Conservation (phyloP, 129 eudicot genomes). For the Kitagawia praeruptora region DNA sequence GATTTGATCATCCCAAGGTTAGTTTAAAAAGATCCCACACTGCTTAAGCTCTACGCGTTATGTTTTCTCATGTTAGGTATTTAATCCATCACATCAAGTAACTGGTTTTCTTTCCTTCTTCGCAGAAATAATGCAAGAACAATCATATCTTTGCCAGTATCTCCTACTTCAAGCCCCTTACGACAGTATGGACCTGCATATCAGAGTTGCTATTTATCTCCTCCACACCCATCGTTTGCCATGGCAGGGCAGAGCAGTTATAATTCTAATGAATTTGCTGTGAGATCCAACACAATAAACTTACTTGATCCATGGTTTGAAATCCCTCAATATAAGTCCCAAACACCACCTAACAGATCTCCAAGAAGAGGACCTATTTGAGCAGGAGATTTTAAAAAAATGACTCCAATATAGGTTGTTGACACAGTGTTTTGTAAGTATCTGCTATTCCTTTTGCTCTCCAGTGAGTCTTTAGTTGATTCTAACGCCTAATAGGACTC, state of each 20-base stretch:
- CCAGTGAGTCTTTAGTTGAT: neutral
- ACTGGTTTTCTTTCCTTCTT: neutral
- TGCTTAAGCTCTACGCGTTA: neutral
- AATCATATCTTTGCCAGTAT: constrained; percentile 79
- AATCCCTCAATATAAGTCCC: constrained; percentile 46
- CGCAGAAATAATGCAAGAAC: constrained; percentile 61
- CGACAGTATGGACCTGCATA: constrained; percentile 46
- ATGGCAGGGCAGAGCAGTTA: constrained; percentile 38
- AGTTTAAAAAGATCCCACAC: neutral
- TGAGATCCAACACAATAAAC: constrained; percentile 33
- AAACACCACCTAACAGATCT: constrained; percentile 45
- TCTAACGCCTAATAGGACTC: constrained; percentile 1
- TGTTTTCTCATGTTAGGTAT: neutral
- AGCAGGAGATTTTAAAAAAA: neutral
- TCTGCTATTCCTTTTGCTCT: neutral
- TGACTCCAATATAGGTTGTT: neutral
- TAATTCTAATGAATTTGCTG: constrained; percentile 33
- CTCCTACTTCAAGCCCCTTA: constrained; percentile 76
- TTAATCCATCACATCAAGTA: constrained; percentile 2
- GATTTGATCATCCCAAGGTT: constrained; percentile 66
- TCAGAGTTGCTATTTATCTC: constrained; percentile 54
- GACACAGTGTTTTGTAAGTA: neutral
- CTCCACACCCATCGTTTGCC: constrained; percentile 65
- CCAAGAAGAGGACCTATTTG: constrained; percentile 37
- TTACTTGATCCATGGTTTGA: constrained; percentile 62